Percentiles rank a stretch among this genome's conserved stretches.
These are phyloP conservation scores for Suillus lakei DNA, from an alignment of 768 basidiomycete genomes.

Conservation along the genomic window DNA sequence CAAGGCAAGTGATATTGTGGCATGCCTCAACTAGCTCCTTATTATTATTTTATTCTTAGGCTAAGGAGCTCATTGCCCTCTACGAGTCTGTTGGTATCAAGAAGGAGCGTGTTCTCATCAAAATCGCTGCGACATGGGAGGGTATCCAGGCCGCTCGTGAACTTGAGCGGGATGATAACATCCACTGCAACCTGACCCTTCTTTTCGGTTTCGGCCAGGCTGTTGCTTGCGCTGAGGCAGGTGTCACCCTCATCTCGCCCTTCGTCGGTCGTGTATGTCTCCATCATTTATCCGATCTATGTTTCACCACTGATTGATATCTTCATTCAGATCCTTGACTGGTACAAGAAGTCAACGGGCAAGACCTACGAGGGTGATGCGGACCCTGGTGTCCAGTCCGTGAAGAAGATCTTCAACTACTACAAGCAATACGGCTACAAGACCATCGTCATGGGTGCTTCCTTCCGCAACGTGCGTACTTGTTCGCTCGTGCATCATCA, in stretches of 20 bases:
- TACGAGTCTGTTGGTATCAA: constrained; percentile 94
- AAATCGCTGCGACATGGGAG: constrained; percentile 99
- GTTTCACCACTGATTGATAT: constrained; percentile 15
- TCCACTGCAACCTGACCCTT: constrained; percentile 99
- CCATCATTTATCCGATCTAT: constrained; percentile 16
- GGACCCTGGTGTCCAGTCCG: constrained; percentile 95
- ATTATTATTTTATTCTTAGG: constrained; percentile 39
- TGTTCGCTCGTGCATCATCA: constrained; percentile 7
- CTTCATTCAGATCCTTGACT: constrained; percentile 85
- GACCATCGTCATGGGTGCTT: constrained; percentile 99
- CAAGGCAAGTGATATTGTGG: constrained; percentile 55
- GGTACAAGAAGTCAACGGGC: constrained; percentile 94
- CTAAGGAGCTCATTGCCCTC: constrained; percentile 87
- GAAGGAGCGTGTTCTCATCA: constrained; percentile 96
- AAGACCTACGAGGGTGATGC: constrained; percentile 88
- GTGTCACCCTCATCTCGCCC: constrained; percentile 97
- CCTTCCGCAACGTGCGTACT: constrained; percentile 91
- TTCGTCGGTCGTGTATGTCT: constrained; percentile 93
- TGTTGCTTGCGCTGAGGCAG: constrained; percentile 98
- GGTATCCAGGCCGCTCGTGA: constrained; percentile 99
- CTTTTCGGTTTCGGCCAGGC: constrained; percentile 99
- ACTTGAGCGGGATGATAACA: constrained; percentile 89
- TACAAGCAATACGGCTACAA: constrained; percentile 99
- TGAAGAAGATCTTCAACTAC: constrained; percentile 98
- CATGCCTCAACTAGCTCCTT: background rate